phyloP scores from a whole-genome alignment of 2,329 filamentous ascomycete species.

The Botrytis squamosa region DNA sequence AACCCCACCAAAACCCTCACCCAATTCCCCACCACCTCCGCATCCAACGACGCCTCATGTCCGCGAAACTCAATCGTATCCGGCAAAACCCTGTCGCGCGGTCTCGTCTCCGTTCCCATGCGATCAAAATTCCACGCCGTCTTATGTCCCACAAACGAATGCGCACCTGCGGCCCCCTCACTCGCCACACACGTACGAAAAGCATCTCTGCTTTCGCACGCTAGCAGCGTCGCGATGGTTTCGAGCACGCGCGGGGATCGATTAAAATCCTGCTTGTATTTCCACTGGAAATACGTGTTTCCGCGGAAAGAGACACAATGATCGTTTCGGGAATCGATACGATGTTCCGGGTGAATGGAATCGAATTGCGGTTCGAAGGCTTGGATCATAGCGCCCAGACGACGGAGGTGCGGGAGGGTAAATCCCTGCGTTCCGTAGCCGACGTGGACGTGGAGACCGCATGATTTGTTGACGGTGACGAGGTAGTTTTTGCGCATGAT shows the following conservation, averaged over 20 bases:
- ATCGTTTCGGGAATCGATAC: neutral
- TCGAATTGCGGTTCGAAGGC: slow-evolving; percentile 38
- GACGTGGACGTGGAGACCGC: slow-evolving; percentile 39
- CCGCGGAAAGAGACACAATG: neutral
- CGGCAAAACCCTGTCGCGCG: too few relatives aligned
- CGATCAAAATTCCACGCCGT: neutral
- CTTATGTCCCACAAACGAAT: neutral
- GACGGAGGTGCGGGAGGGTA: slow-evolving; percentile 31
- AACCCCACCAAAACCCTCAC: slow-evolving; percentile 26
- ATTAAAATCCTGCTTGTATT: neutral
- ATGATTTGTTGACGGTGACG: slow-evolving; percentile 30
- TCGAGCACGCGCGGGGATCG: neutral
- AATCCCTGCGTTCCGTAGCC: slow-evolving; percentile 34
- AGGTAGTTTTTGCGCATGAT: slow-evolving; percentile 26
- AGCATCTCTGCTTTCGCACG: neutral
- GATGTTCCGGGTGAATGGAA: slow-evolving; percentile 30
- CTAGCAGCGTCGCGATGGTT: neutral
- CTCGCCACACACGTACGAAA: neutral
- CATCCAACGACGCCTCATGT: slow-evolving; percentile 31
- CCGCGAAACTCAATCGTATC: slow-evolving; percentile 35
- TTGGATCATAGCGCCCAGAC: slow-evolving; percentile 33
- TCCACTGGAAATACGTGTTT: neutral
- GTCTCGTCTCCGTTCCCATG: neutral
- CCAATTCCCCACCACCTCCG: slow-evolving; percentile 26
- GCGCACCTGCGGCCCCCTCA: neutral